Evolutionary conservation across 2,329 filamentous ascomycete genomes (phyloP), one percentile per base, ranked within the genome.

Genomic region (Colletotrichum incanum): DNA sequence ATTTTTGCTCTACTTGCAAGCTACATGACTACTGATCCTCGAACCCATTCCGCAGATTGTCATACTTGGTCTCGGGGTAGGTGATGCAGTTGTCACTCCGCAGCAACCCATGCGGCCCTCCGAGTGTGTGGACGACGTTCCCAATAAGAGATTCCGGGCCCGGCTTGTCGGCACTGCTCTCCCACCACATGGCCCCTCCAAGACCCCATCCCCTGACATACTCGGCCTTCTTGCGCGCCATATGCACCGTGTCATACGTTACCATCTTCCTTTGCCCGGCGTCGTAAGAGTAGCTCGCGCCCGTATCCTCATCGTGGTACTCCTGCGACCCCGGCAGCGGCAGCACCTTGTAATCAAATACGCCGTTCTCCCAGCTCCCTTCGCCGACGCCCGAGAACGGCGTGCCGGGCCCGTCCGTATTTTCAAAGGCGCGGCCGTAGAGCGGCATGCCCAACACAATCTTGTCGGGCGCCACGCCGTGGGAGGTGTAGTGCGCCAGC

Each of bases 141-240:
- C 81, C 84, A 67, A 95, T 94, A 78, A 98, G 80, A 76, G 93
- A 96, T 65, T 87, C 82, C 0, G 86, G 84, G 0, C 90, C 91
- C 3, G 82, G 79, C 78, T 91, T 92, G 80, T 98, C 96, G 1
- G 90, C 92, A 77, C 93, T 96, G 77, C 91, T 94, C 84, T 98
- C 95, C 95, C 95, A 98, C 94, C 94, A 98, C 95, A 98, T 98
- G n/a, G 89, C 94, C 23, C 96, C 96, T 1, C 95, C 95, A 0
- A 98, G 87, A 0, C 89, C 86, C 55, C 87, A 84, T 26, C 88
- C 80, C 78, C 86, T 88, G 78, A 98, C 89, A 80, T 91, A 98
- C 14, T 89, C 84, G 1, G 91, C 91, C 85, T 98, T 98, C 75
- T 83, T 80, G 75, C 85, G 85, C 4, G 91, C 92, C 80, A 95